Conservation (phyloP, 306 rosid species). For the Cicer cuneatum region DNA sequence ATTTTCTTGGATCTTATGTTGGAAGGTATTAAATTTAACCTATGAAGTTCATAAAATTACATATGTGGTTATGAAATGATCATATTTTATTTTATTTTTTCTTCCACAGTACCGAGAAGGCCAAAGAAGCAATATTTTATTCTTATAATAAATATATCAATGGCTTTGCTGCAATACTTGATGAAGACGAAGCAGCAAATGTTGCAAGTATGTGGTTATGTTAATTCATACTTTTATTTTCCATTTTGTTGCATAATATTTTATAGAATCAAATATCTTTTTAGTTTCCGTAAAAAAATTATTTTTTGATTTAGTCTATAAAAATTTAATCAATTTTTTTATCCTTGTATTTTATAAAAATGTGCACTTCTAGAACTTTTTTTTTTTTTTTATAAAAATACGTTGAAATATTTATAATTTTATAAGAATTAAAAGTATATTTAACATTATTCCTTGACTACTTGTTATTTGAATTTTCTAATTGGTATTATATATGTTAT, state of each 20-base stretch:
- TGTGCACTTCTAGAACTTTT: no score
- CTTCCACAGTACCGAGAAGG: slow-evolving; percentile 52
- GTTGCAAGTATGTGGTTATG: slow-evolving; percentile 54
- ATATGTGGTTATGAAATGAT: background rate
- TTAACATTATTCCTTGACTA: no score
- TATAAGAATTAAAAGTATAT: no score
- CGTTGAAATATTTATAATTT: no score
- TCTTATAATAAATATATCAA: slow-evolving; percentile 66
- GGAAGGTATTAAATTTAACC: slow-evolving; percentile 59
- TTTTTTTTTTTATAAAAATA: no score
- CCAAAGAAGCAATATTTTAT: slow-evolving; percentile 64
- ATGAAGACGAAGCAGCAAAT: slow-evolving; percentile 55
- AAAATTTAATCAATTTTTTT: no score
- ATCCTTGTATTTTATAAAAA: no score
- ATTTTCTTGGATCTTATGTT: slow-evolving; percentile 55
- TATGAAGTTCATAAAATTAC: background rate
- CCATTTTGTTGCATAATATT: background rate
- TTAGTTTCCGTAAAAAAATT: no score
- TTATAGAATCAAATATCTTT: no score
- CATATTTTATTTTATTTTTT: background rate
- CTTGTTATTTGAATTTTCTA: background rate
- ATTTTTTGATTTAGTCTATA: no score
- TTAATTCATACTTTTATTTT: background rate
- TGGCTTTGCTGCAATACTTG: slow-evolving; percentile 83
- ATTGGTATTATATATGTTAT: background rate